A percentile compares a stretch with the other conserved stretches of the same genome.
phyloP scores from a whole-genome alignment of 495 filamentous ascomycete genomes.

The Neurospora sp. region DNA sequence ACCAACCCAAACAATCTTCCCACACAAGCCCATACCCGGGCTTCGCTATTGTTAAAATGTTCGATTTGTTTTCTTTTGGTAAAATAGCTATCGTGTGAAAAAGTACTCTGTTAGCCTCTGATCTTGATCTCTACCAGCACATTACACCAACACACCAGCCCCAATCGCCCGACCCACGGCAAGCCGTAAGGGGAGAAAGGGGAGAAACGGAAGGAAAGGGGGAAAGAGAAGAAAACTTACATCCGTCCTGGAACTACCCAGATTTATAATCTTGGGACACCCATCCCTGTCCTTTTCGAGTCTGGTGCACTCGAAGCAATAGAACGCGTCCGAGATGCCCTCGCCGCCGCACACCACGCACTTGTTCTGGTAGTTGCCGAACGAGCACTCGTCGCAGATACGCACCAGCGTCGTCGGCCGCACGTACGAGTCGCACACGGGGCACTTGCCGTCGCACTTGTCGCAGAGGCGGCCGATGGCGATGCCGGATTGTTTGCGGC shows the following conservation, averaged over 20 bases:
- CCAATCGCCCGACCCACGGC: neutral
- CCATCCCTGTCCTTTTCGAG: constrained; percentile 96
- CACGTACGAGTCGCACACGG: constrained; percentile 97
- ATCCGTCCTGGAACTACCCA: constrained; percentile 92
- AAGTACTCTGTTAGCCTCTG: constrained; percentile 15
- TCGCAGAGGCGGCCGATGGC: constrained; percentile 98
- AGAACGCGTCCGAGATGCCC: constrained; percentile 98
- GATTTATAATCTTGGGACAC: constrained; percentile 98
- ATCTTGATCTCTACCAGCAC: neutral
- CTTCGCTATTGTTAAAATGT: constrained; percentile 31
- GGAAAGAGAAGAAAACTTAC: constrained; percentile 37
- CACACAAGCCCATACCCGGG: constrained; percentile 29
- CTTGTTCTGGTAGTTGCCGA: constrained; percentile 99
- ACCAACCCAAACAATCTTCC: neutral
- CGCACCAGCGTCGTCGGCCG: constrained; percentile 93
- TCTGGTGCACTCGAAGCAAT: constrained; percentile 98
- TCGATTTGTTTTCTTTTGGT: constrained; percentile 47
- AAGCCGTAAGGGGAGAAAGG: neutral
- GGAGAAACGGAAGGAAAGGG: too few species aligned
- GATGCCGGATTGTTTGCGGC: constrained; percentile 96
- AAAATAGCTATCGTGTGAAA: constrained; percentile 29
- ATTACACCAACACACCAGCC: neutral
- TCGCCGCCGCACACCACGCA: constrained; percentile 98
- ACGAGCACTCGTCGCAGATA: constrained; percentile 98
- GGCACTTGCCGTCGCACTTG: constrained; percentile 99